Base-by-base conservation (phyloP, 768 basidiomycete species). In the Suillus brevipes region DNA sequence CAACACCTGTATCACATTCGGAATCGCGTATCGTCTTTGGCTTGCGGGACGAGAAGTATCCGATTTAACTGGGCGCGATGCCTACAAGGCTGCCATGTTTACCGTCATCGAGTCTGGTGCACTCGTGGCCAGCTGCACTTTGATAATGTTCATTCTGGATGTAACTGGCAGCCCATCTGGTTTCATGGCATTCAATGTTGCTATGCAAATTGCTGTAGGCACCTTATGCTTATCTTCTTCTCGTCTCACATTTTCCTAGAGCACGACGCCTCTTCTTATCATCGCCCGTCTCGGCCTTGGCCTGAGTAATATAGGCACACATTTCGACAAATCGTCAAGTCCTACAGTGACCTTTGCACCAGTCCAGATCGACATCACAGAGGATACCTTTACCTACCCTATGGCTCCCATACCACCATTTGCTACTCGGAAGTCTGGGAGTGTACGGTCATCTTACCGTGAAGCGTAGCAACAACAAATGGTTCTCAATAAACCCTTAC, bases 51-150 rank as follows among this genome's bases (percentile, higher is more conserved):
- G 40, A 20, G 34, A 62, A 31, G 36, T 37, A 20, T 20, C 25
- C 18, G 14, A 52, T 25, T 28, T 36, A n/a, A 14, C 31, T 16
- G 47, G 58, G 8, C 56, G 45, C n/a, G 60, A 56, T 49, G 59
- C 20, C 23, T 71, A 70, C 58, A 47, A 47, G 25, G 40, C 64
- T 18, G 43, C 67, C 9, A 68, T 71, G 28, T 66, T 64, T 65
- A 68, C 67, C 50, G 57, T 71, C 45, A 61, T 71, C 56, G 70
- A 71, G 57, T 71, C 70, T 14, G 70, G 70, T 34, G 70, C 61
- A 20, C 31, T 71, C 13, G 61, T 66, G n/a, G 65, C 69, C 6
- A 57, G 57, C 9, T 63, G 62, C 47, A 71, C 70, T 6, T 16
- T 71, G 7, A 50, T 70, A 7, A 34, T 67, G 38, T 62, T 71